phyloP scores from a whole-genome alignment of 352 stramenopile genomes.

The Globisporangium yorkense region DNA sequence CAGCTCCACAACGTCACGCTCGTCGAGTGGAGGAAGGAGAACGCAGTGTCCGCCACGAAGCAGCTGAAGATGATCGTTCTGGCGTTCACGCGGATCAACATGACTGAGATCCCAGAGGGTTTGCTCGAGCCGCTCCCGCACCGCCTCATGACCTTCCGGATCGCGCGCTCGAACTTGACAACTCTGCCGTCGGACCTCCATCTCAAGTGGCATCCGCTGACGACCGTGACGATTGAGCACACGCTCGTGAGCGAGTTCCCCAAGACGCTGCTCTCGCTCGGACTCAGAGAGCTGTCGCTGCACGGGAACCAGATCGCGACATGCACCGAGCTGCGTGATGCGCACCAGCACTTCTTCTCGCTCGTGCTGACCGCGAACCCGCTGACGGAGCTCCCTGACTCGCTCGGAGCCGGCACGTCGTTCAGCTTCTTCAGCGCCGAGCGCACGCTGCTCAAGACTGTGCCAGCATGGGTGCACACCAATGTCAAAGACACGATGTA shows the following conservation, averaged over 20 bases:
- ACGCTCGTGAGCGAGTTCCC: slow-evolving; percentile 7
- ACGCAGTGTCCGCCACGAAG: neutral
- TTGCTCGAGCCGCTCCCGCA: slow-evolving; percentile 2
- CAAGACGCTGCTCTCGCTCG: neutral
- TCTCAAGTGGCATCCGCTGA: slow-evolving; percentile 13
- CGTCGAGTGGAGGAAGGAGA: slow-evolving; percentile 9
- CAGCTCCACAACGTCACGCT: slow-evolving; percentile 25
- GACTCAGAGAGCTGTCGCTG: neutral
- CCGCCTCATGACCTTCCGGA: slow-evolving; percentile 17
- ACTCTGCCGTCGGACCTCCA: slow-evolving; percentile 10
- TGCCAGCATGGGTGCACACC: neutral
- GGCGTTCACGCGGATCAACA: neutral
- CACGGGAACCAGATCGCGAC: neutral
- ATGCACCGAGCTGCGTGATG: neutral
- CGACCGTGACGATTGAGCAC: slow-evolving; percentile 18
- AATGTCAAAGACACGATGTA: neutral
- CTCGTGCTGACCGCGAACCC: slow-evolving; percentile 1
- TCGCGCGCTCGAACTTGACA: slow-evolving; percentile 19
- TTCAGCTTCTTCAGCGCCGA: neutral
- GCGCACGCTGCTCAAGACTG: neutral
- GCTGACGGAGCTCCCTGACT: neutral
- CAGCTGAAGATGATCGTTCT: slow-evolving; percentile 2
- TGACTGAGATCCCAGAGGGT: neutral
- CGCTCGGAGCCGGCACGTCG: neutral
- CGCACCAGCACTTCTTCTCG: neutral